Conservation (phyloP, 176 grass and related monocot genomes). For the Bonia amplexicaulis region DNA sequence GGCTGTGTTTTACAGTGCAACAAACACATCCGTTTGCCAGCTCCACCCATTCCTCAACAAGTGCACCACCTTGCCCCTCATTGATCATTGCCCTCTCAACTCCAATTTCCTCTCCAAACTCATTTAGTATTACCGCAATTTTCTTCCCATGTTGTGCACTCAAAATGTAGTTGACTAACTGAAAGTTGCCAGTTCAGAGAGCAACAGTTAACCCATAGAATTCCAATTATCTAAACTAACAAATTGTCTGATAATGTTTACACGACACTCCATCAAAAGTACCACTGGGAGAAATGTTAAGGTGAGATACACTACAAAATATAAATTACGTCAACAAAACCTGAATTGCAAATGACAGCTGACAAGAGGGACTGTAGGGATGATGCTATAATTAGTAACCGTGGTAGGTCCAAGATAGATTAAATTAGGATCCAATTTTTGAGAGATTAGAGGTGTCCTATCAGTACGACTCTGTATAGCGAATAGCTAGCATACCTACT, state of each 20-base stretch:
- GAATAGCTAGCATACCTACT: neutral
- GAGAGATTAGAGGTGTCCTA: neutral
- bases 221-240: neutral
- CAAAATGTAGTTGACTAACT: conserved; percentile 89
- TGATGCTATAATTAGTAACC: neutral
- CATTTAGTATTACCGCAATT: conserved; percentile 88
- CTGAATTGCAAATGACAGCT: conserved; percentile 5
- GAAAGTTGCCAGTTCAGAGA: conserved; percentile 27
- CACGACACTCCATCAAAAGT: neutral
- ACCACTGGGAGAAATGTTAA: neutral
- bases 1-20: conserved; percentile 90
- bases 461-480: neutral
- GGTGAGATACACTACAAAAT: neutral
- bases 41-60: conserved; percentile 97
- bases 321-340: neutral
- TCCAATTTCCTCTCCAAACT: conserved; percentile 92
- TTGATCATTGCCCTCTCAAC: conserved; percentile 99
- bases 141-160: conserved; percentile 81
- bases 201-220: neutral
- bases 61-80: conserved; percentile 76
- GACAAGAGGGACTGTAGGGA: neutral
- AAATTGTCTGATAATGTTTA: neutral
- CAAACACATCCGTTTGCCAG: conserved; percentile 95
- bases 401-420: neutral
- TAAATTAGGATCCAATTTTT: conserved; percentile 3